Conservation (phyloP, 768 basidiomycete genomes). For the Boletus barrowsii region DNA sequence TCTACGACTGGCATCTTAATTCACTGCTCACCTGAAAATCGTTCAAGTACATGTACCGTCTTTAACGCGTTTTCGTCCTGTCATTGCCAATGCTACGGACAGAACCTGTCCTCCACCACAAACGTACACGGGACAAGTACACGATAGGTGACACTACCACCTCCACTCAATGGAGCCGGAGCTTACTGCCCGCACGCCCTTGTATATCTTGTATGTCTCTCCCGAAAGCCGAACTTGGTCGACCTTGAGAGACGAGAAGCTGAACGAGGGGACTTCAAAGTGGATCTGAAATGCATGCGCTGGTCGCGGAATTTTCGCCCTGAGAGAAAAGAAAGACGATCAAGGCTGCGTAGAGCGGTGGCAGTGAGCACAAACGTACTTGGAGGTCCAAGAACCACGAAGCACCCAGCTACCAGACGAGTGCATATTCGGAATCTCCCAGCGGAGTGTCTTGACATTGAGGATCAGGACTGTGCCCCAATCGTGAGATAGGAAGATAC, state of each 20-base stretch:
- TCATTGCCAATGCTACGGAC: not conserved
- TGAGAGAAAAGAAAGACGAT: conserved; percentile 19
- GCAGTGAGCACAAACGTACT: conserved; percentile 38
- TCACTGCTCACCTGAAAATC: conserved; percentile 20
- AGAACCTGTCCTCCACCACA: not conserved
- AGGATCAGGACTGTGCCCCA: not conserved
- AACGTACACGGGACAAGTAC: not conserved
- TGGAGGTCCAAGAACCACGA: conserved; percentile 73
- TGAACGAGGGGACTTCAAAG: conserved; percentile 68
- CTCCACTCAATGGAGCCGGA: conserved; percentile 33
- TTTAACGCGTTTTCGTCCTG: not conserved
- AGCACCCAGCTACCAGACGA: conserved; percentile 70
- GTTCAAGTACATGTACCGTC: conserved; percentile 14
- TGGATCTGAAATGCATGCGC: conserved; percentile 70
- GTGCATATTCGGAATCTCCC: conserved; percentile 70
- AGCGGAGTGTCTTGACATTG: conserved; percentile 60
- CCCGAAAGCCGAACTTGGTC: conserved; percentile 80
- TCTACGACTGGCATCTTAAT: conserved; percentile 16
- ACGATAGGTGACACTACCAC: conserved; percentile 18
- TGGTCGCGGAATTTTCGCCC: conserved; percentile 51
- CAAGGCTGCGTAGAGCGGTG: not conserved
- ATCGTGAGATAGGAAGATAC: not conserved
- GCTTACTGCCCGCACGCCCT: conserved; percentile 71
- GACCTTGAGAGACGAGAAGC: conserved; percentile 78
- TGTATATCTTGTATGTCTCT: conserved; percentile 87